Evolutionary conservation across 225 moss, liverwort and hornwort species (phyloP), one percentile per base, ranked within the genome.

Genomic region (Marchantia polymorpha): DNA sequence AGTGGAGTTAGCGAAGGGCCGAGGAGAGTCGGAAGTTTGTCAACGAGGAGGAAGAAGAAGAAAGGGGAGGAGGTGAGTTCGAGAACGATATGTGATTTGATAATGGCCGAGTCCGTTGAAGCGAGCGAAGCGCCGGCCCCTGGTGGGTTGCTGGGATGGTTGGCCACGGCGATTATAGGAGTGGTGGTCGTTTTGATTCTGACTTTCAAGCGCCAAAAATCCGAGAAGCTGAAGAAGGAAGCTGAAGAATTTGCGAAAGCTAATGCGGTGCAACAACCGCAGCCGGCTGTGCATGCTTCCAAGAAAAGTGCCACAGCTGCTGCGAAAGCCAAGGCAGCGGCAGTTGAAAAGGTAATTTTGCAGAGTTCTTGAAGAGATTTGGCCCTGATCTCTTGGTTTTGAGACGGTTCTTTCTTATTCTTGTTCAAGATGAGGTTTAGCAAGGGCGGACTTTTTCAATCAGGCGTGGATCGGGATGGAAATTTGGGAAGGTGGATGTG

Each of bases 301-400:
- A 87, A 84, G 82, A 87, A 82, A 54, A 73, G 31, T 51, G 69
- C 19, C 16, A 76, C 47, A 14, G 82, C 82, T 56, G 67, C 80
- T 73, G 79, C 84, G 15, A 88, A 88, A 67, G 84, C 75, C 19
- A 88, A 75, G 60, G 81, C 84, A 15, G 71, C 77, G 16, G 87
- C 85, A 69, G 75, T 78, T 53, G 84, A 88, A 66, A 88, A 85
- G 81, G 87, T 88, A 59, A 52, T 17, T 72, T 1, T 50, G 49
- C 14, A 49, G 6, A 30, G 19, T 31, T 52, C 73, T 73, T 54
- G 73, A 54, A 73, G 23, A n/a, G 58, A 10, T 0, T 55, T 16
- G 12, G 15, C 29, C 29, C 1, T 54, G 27, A 55, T 52, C 4
- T 22, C 11, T 4, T 49, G 5, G n/a, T 48, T 70, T 50, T 70